Base-by-base conservation (phyloP, 2,329 filamentous ascomycete genomes). In the Talaromyces sp. region DNA sequence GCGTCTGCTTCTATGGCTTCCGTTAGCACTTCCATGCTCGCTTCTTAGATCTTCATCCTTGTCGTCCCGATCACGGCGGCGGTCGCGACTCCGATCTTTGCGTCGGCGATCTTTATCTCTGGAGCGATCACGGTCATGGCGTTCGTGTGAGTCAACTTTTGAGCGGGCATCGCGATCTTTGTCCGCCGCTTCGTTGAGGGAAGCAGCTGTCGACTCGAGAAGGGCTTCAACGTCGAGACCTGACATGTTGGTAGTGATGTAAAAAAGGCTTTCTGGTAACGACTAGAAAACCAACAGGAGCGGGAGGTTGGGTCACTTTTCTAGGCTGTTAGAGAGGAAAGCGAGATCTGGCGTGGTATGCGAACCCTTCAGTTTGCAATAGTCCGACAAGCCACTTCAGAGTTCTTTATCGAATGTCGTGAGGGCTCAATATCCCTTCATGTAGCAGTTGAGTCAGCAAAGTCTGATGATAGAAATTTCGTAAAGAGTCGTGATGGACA, bases 161-260 rank as follows among this genome's bases (percentile, higher is more conserved):
- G 84, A 82, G 64, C 85, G 83, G 72, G 83, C 80, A 70, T 88
- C 86, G 69, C 83, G 81, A 69, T 87, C 85, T 65, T 79, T 78
- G 61, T 78, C 69, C 35, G 74, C 73, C 66, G 74, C 70, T 45
- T 75, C 73, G 50, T 75, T 70, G 54, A 71, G 69, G 56, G 84
- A 83, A 75, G 88, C 89, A 61, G 91, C 91, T 68, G 91, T 92
- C 61, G 90, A 91, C 79, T 97, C 93, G 71, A 97, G 88, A 69
- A 97, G 86, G 70, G 92, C 92, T 84, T 97, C 93, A 72, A 97
- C 92, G 75, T 96, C 92, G 71, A 89, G 82, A 77, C 84, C 85
- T 76, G 88, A 88, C 88, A 90, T 90, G 71, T 71, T 82, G 61
- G 35, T 35, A 31, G 27, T 54, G 37, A 52, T 71, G 72, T 68